phyloP scores from a whole-genome alignment of 345 rosid species.

The Moricandia moricandioides region DNA sequence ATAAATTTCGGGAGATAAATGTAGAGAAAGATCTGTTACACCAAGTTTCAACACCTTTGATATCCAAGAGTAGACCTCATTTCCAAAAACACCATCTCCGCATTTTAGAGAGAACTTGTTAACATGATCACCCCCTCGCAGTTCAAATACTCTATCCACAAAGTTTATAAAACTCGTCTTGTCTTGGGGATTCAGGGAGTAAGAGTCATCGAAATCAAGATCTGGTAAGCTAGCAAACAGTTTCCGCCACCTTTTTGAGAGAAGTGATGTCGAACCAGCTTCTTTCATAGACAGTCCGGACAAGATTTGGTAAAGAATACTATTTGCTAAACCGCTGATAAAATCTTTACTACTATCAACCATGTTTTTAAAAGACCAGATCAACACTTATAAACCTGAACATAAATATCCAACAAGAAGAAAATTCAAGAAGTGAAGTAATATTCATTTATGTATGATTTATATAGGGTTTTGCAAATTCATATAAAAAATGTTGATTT shows the following conservation, averaged over 20 bases:
- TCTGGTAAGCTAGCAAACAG: constrained; percentile 16
- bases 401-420: background rate
- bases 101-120: constrained; percentile 30
- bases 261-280: constrained; percentile 30
- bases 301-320: constrained; percentile 30
- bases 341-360: constrained; percentile 11
- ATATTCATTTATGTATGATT: too few relatives aligned
- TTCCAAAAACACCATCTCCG: constrained; percentile 23
- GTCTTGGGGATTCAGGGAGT: background rate
- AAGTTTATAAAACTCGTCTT: constrained; percentile 22
- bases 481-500: too few relatives aligned
- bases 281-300: constrained; percentile 19
- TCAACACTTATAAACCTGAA: constrained; percentile 7
- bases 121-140: constrained; percentile 20
- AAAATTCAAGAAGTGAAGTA: background rate
- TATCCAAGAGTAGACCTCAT: constrained; percentile 31
- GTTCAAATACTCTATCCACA: constrained; percentile 22
- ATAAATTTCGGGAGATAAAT: constrained; percentile 1
- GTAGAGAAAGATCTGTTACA: constrained; percentile 22
- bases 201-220: constrained; percentile 14
- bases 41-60: constrained; percentile 21
- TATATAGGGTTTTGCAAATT: too few relatives aligned
- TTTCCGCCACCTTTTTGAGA: constrained; percentile 27
- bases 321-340: constrained; percentile 16
- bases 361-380: constrained; percentile 6